These are phyloP conservation scores for Pythium brachiatum DNA, from an alignment of 352 stramenopile genomes.

Conservation along the genomic window DNA sequence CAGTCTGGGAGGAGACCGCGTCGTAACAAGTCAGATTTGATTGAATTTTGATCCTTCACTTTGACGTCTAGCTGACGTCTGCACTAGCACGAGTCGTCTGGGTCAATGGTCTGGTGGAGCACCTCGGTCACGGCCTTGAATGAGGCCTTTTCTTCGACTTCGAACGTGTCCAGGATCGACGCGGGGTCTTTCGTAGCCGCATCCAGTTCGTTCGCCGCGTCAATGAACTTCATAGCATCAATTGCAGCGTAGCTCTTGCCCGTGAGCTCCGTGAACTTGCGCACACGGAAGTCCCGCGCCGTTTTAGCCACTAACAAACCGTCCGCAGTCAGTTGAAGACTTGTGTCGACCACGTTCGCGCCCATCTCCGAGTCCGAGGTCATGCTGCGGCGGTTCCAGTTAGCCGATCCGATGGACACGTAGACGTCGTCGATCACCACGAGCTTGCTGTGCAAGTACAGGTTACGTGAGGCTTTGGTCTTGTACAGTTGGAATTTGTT, in stretches of 20 bases:
- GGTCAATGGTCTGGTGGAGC: conserved; percentile 9
- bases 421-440: conserved; percentile 31
- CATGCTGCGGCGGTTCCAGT: conserved; percentile 41
- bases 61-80: too few species aligned
- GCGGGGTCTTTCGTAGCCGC: conserved; percentile 1
- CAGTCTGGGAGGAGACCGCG: too few species aligned
- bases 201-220: conserved; percentile 35
- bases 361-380: conserved; percentile 34
- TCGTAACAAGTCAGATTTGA: too few species aligned
- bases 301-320: conserved; percentile 6
- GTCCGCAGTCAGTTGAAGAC: conserved; percentile 2
- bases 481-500: conserved; percentile 28
- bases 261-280: conserved; percentile 61
- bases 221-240: conserved; percentile 38
- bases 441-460: conserved; percentile 27
- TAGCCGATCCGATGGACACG: conserved; percentile 30
- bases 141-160: conserved; percentile 18
- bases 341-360: conserved; percentile 19
- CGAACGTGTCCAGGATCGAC: conserved; percentile 9
- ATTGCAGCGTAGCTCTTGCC: conserved; percentile 35
- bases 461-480: conserved; percentile 11
- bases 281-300: conserved; percentile 26
- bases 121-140: conserved; percentile 7
- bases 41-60: too few species aligned
- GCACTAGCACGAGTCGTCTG: conserved; percentile 16